These are phyloP conservation scores for Rhododendron molle DNA, from an alignment of 148 eudicot species.

Conservation along the genomic window DNA sequence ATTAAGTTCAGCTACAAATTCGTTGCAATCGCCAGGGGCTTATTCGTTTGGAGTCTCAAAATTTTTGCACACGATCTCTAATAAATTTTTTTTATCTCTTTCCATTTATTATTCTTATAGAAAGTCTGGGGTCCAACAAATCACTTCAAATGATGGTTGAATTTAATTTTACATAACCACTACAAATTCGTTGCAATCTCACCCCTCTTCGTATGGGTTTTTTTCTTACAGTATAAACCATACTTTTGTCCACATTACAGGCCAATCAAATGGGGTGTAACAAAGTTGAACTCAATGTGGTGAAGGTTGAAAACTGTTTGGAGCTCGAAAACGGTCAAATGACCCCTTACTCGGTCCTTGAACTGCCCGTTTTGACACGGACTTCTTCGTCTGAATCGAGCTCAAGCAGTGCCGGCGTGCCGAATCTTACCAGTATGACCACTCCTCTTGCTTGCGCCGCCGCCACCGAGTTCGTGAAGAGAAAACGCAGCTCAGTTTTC, in stretches of 20 bases:
- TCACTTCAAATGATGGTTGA: too few species aligned
- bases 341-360: conserved; percentile 41
- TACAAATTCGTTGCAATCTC: background rate
- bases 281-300: conserved; percentile 20
- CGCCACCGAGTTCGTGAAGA: conserved; percentile 29
- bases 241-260: background rate
- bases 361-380: conserved; percentile 18
- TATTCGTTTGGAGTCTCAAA: too few species aligned
- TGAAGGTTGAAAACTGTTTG: background rate
- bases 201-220: background rate
- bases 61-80: too few species aligned
- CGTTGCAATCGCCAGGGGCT: too few species aligned
- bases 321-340: conserved; percentile 14
- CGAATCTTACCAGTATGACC: background rate
- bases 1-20: too few species aligned
- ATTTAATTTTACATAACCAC: too few species aligned
- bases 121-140: too few species aligned
- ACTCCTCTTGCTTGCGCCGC: conserved; percentile 19
- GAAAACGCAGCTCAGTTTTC: conserved; percentile 31
- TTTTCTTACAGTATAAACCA: too few species aligned
- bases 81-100: too few species aligned
- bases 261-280: conserved; percentile 18
- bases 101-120: too few species aligned
- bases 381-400: conserved; percentile 37
- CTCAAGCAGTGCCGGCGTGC: background rate